A percentile compares a stretch with the other conserved stretches of the same genome.
These are phyloP conservation scores for Coemansia nantahalensis DNA, from an alignment of 192 early-diverging fungal species.

Conservation along the genomic window DNA sequence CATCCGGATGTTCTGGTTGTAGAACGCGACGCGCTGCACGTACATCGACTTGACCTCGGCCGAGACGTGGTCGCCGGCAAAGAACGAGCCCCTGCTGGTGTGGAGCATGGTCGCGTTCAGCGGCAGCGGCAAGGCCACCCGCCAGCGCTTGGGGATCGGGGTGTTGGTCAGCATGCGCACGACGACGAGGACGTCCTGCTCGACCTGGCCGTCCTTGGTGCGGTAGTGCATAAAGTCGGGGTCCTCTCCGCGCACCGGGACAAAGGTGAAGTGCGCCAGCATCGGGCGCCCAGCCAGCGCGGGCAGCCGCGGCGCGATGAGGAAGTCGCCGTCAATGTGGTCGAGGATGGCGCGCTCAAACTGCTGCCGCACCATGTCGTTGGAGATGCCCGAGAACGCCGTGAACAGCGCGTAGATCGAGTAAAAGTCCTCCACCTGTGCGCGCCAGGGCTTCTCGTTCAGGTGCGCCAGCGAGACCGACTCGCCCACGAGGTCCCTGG, in stretches of 20 bases:
- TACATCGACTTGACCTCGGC: slow-evolving; percentile 45
- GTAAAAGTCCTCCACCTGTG: slow-evolving; percentile 46
- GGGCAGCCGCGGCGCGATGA: slow-evolving; percentile 25
- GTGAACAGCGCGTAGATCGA: slow-evolving; percentile 38
- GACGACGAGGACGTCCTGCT: slow-evolving; percentile 34
- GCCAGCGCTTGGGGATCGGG: slow-evolving; percentile 45
- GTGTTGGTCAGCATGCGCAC: slow-evolving; percentile 40
- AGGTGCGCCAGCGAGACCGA: slow-evolving; percentile 38
- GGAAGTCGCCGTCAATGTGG: slow-evolving; percentile 48
- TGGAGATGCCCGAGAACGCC: slow-evolving; percentile 28
- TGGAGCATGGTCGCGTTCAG: slow-evolving; percentile 37
- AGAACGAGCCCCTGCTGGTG: slow-evolving; percentile 45
- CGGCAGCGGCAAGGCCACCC: slow-evolving; percentile 32
- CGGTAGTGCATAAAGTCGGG: slow-evolving; percentile 38
- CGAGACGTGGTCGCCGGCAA: slow-evolving; percentile 30
- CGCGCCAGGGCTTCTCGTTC: slow-evolving; percentile 33
- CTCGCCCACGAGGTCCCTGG: slow-evolving; percentile 20
- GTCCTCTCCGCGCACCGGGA: slow-evolving; percentile 41
- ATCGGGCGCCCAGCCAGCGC: slow-evolving; percentile 25
- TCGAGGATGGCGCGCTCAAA: slow-evolving; percentile 42
- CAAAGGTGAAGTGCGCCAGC: slow-evolving; percentile 43
- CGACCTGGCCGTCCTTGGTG: slow-evolving; percentile 41
- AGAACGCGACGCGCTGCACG: slow-evolving; percentile 34
- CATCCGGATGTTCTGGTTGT: slow-evolving; percentile 45
- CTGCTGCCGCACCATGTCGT: slow-evolving; percentile 36